Conservation (phyloP, 2,329 filamentous ascomycete genomes). For the Byssothecium circinans region DNA sequence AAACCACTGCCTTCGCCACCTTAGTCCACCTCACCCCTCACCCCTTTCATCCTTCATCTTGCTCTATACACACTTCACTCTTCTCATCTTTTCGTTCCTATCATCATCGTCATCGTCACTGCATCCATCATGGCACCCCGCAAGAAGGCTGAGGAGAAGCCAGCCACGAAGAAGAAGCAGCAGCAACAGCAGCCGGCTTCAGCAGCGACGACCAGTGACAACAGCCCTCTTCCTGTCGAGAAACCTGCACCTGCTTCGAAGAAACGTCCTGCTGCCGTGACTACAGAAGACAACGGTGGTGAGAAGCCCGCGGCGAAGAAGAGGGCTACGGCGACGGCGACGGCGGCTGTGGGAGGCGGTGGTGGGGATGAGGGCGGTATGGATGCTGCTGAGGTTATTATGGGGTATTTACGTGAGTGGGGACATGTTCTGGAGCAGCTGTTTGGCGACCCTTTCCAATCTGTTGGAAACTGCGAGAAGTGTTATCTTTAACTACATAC, state of each 20-base stretch:
- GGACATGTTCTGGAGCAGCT: slow-evolving; percentile 3
- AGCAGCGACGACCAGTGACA: not conserved
- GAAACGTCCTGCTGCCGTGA: not conserved
- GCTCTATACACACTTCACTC: not conserved
- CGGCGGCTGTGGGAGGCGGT: not conserved
- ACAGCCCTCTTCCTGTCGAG: not conserved
- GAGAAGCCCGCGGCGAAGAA: not conserved
- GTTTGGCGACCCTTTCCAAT: too few relatives aligned
- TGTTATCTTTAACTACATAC: too few relatives aligned
- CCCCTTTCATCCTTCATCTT: not conserved
- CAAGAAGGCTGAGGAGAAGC: slow-evolving; percentile 42
- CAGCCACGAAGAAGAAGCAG: slow-evolving; percentile 3
- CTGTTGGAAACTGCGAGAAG: too few relatives aligned
- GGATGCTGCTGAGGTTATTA: slow-evolving; percentile 48
- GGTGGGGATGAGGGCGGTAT: slow-evolving; percentile 9
- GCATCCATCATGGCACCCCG: slow-evolving; percentile 37
- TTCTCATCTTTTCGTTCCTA: not conserved
- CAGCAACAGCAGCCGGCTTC: slow-evolving; percentile 1
- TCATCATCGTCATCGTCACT: not conserved
- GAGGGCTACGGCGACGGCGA: not conserved
- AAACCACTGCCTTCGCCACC: not conserved
- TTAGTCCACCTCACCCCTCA: too few relatives aligned
- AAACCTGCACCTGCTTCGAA: not conserved
- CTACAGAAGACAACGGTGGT: not conserved
- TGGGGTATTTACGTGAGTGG: slow-evolving; percentile 54